phyloP scores from a whole-genome alignment of 257 asterid genomes.

The Hygrophila difformis region DNA sequence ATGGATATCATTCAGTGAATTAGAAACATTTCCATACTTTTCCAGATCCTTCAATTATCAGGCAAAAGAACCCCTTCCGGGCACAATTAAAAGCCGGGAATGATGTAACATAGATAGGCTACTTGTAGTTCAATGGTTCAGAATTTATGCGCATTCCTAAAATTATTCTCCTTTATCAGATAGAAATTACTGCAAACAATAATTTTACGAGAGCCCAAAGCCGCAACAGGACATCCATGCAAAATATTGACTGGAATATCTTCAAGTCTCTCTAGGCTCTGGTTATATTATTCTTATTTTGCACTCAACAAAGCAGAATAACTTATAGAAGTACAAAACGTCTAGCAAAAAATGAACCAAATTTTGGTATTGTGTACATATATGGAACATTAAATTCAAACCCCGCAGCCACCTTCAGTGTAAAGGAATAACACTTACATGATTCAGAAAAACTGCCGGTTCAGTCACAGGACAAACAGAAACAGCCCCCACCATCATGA shows the following conservation, averaged over 20 bases:
- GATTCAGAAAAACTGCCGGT: constrained; percentile 21
- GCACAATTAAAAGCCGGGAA: constrained; percentile 1
- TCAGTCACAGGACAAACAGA: constrained; percentile 26
- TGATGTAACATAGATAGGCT: not conserved
- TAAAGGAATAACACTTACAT: constrained; percentile 27
- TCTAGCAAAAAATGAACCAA: not conserved
- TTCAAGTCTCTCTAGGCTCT: not conserved
- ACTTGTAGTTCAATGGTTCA: constrained; percentile 1
- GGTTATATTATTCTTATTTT: not conserved
- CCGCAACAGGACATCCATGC: not conserved
- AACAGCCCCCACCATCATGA: constrained; percentile 26
- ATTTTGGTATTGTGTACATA: constrained; percentile 1
- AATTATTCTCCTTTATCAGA: not conserved
- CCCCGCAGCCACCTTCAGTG: constrained; percentile 9
- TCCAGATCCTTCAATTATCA: not conserved
- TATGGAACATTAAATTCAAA: constrained; percentile 1
- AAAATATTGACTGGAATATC: not conserved
- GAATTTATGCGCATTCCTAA: not conserved
- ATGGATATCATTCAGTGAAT: not conserved
- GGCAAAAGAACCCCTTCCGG: not conserved
- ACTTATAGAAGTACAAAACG: not conserved
- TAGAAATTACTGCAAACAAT: not conserved
- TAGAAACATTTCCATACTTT: not conserved
- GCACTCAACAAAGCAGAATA: not conserved
- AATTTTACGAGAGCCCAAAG: not conserved